Evolutionary conservation across 169 alveolate species (phyloP), one percentile per base, ranked within the genome.

Genomic region (Plasmodium vivax): DNA sequence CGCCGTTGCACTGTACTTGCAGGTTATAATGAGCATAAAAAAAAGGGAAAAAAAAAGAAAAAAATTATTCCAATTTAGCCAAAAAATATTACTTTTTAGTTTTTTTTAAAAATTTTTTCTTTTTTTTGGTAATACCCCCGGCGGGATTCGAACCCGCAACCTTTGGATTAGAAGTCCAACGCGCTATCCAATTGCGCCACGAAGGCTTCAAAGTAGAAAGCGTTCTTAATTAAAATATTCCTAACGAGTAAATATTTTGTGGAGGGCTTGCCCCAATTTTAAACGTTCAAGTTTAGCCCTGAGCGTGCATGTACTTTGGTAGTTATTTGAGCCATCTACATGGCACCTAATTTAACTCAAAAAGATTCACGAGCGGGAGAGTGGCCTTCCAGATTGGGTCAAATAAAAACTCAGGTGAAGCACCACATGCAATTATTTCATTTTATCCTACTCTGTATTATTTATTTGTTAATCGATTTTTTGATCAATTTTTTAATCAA

Each of bases 161-260:
- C 99, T 97, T 97, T 98, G 97, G 99, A 97, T 97, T 98, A 97
- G 99, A 98, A 97, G 99, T 97, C 99, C 97, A 98, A 97, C 98
- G 99, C 99, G 98, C 99, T 97, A 97, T 98, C 98, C 95, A 91
- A 97, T 97, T 97, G 98, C 98, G 98, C 98, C 98, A 97, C 98
- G 81, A 73, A 85, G 93, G 95, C 93, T 84, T 38, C 93, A 34
- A 19, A 73, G 0, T 34, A 16, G 2, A 34, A 62, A 0, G 23
- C 5, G 54, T 1, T 27, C 12, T 19, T 9, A 19, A 19, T 19
- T 27, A 73, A 3, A 23, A 82, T 82, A 62, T 62, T 82, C 30
- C 36, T 34, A 8, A 16, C 27, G 47, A 1, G 0, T 12, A 58
- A 16, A n/a, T 58, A 58, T n/a, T 58, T 58, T 58, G 1, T 16